Evolutionary conservation across 1,284 basidiomycete genomes (phyloP).

Genomic region (Hemileia vastatrix): DNA sequence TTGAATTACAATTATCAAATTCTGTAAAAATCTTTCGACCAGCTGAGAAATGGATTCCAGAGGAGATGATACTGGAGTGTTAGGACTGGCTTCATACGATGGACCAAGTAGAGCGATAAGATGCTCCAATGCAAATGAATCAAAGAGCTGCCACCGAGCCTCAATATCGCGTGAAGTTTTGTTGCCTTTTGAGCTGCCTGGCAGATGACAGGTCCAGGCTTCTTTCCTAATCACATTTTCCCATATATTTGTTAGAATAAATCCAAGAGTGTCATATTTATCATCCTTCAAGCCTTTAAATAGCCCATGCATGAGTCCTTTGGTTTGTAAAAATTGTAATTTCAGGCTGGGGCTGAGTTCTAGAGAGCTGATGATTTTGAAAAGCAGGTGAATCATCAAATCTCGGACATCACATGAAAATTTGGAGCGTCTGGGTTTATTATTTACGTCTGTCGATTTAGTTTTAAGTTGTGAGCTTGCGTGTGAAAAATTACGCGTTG

Average conservation of each 20-base stretch:
- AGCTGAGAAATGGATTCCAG: slow-evolving; percentile 13
- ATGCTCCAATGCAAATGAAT: background rate
- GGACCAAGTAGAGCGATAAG: slow-evolving; percentile 13
- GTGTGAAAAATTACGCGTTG: slow-evolving; percentile 18
- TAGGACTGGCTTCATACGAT: slow-evolving; percentile 1
- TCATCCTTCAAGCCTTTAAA: slow-evolving; percentile 14
- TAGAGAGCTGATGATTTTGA: slow-evolving; percentile 2
- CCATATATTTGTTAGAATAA: slow-evolving; percentile 19
- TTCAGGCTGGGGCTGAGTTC: slow-evolving; percentile 16
- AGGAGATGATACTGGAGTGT: background rate
- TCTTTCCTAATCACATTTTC: slow-evolving; percentile 1
- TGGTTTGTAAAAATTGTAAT: slow-evolving; percentile 19
- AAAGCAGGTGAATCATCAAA: slow-evolving; percentile 16
- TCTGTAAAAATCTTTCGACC: slow-evolving; percentile 16
- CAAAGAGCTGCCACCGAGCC: slow-evolving; percentile 13
- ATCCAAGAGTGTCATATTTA: slow-evolving; percentile 17
- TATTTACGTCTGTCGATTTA: too few relatives aligned
- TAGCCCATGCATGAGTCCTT: slow-evolving; percentile 18
- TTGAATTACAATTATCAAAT: slow-evolving; percentile 1
- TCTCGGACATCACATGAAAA: slow-evolving; percentile 14
- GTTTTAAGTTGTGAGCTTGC: too few relatives aligned
- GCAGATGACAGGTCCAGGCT: background rate
- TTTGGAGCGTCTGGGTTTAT: too few relatives aligned
- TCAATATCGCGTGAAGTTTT: background rate
- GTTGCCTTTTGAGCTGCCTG: background rate